Evolutionary conservation across 2,329 filamentous ascomycete species (phyloP).

Genomic region (Thielaviopsis ethacetica): DNA sequence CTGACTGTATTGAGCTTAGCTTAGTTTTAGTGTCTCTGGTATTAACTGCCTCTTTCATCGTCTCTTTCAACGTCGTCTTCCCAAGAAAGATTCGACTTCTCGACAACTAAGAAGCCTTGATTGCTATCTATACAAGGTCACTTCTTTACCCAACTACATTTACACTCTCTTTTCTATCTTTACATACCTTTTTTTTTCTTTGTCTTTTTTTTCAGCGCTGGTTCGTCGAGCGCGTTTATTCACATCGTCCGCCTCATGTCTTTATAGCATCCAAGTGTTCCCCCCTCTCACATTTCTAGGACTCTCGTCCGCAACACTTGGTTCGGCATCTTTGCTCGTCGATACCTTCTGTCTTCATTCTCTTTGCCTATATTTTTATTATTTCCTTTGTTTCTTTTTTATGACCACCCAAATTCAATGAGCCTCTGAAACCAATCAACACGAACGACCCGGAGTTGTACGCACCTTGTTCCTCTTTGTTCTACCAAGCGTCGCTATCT

Average conservation of each 20-base stretch:
- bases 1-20: not conserved
- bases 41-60: slow-evolving; percentile 16
- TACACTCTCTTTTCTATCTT: not conserved
- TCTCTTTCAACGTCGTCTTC: slow-evolving; percentile 14
- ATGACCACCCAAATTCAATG: slow-evolving; percentile 19
- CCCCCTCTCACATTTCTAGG: not conserved
- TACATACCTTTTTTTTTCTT: slow-evolving; percentile 2
- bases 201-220: slow-evolving; percentile 5
- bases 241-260: slow-evolving; percentile 3
- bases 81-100: not conserved
- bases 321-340: slow-evolving; percentile 2
- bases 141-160: not conserved
- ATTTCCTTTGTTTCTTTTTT: slow-evolving; percentile 16
- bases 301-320: slow-evolving; percentile 4
- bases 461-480: slow-evolving; percentile 12
- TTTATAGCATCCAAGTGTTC: slow-evolving; percentile 8
- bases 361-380: slow-evolving; percentile 19
- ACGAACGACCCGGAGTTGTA: slow-evolving; percentile 17
- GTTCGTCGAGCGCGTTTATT: not conserved
- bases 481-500: slow-evolving; percentile 3
- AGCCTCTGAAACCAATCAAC: slow-evolving; percentile 23
- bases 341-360: slow-evolving; percentile 1
- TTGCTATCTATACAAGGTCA: not conserved
- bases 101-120: not conserved
- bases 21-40: slow-evolving; percentile 16